Evolutionary conservation across 805 yeast genomes (phyloP).

Genomic region (Komagataella kurtzmanii): DNA sequence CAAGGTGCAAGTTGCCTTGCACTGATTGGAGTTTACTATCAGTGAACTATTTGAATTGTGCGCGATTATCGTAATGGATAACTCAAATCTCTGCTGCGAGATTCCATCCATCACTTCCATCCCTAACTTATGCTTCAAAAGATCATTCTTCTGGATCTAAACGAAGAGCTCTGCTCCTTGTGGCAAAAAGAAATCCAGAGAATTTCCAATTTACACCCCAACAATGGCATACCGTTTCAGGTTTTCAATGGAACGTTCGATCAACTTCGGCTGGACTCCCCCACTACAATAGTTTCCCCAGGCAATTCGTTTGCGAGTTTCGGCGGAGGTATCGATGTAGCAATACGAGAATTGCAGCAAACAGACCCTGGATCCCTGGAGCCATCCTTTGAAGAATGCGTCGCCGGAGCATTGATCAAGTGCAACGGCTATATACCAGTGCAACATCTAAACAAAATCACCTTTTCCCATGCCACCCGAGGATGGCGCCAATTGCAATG

Average conservation of each 20-base stretch:
- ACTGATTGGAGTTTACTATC: too few species aligned
- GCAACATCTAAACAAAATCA: constrained; percentile 15
- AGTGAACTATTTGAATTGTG: too few species aligned
- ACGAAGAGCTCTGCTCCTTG: neutral
- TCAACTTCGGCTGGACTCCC: neutral
- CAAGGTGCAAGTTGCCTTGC: too few species aligned
- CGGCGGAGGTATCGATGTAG: constrained; percentile 37
- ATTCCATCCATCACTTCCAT: neutral
- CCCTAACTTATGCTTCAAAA: neutral
- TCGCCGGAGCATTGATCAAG: constrained; percentile 3
- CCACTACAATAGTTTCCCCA: constrained; percentile 26
- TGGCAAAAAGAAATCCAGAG: neutral
- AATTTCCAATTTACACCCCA: neutral
- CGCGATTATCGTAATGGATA: neutral
- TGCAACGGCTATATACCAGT: constrained; percentile 21
- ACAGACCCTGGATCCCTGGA: neutral
- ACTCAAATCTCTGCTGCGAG: neutral
- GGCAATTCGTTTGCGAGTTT: constrained; percentile 37
- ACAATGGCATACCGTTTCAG: neutral
- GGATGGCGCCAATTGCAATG: constrained; percentile 13
- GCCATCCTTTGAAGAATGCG: constrained; percentile 11
- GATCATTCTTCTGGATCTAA: neutral
- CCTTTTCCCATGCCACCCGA: constrained; percentile 15
- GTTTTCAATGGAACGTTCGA: neutral
- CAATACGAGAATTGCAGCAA: constrained; percentile 16